Evolutionary conservation across 2,329 filamentous ascomycete species (phyloP), one percentile per base, ranked within the genome.

Genomic region (Diplodia intermedia): DNA sequence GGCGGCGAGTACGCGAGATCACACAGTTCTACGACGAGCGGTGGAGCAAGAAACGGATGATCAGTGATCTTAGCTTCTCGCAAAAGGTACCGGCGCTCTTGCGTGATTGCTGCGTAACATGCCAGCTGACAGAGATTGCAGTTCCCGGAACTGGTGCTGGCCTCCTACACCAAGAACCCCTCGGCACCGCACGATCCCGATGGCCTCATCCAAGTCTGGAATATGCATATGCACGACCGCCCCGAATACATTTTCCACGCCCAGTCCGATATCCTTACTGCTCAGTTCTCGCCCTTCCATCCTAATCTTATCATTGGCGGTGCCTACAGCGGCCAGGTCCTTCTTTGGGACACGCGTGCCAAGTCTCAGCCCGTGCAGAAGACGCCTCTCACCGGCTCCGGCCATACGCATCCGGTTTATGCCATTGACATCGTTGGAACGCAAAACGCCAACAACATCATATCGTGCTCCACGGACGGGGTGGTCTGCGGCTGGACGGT

Each of bases 241-340:
- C 93, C 95, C 1, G 95, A 99, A 83, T 98, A 97, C 80, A 90
- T 97, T 68, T 97, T 99, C 79, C 94, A 97, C 74, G 94, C 94
- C 11, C 94, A 96, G 70, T 97, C 94, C 54, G 95, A 99, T 79
- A 93, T 99, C 65, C 86, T 99, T 15, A 92, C 94, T 0, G 95
- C 95, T 71, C 96, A 95, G 72, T 99, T 99, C 81, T 98, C 95
- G n/a, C 95, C 95, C 0, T 97, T 97, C 77, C 95, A 99, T 78
- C 94, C 94, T 4, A 97, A 97, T 73, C 86, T 99, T 66, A 96
- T 99, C 74, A 89, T 99, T 70, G 95, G 95, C 70, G 96, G 96
- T 60, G 94, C 94, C 43, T 99, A 99, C 81, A 97, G 92, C 69
- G 95, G 95, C 7, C 96, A 99, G 80, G 93, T 99, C 18, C 87